A percentile compares a stretch with the other conserved stretches of the same genome.
phyloP scores from a whole-genome alignment of 176 grass and related monocot species.

The Hyparrhenia diplandra region DNA sequence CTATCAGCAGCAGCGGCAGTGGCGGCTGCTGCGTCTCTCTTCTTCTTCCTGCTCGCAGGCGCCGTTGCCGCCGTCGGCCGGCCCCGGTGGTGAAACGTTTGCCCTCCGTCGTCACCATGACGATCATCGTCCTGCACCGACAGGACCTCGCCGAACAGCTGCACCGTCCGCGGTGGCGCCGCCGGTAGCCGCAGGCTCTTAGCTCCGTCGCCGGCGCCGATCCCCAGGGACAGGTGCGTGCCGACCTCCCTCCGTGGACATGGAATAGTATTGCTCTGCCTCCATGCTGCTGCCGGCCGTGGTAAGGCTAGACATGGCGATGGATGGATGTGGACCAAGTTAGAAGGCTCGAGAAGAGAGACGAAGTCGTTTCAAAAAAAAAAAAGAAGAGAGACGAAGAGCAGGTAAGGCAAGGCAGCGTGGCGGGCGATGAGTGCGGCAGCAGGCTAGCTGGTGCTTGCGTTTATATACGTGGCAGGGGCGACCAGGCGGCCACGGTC shows the following conservation, averaged over 20 bases:
- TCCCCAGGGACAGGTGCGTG: slow-evolving; percentile 25
- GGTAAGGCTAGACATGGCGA: slow-evolving; percentile 38
- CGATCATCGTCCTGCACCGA: background rate
- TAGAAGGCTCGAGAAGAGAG: no score
- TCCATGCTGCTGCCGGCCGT: slow-evolving; percentile 12
- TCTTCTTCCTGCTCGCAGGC: background rate
- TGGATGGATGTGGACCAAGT: no score
- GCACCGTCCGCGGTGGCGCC: background rate
- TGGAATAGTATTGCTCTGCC: background rate
- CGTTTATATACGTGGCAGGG: no score
- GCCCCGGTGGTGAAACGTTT: background rate
- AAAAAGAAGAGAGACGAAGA: no score
- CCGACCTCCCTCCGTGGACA: slow-evolving; percentile 3
- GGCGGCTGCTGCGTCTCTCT: background rate
- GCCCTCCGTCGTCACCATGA: no score
- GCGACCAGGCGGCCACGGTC: no score
- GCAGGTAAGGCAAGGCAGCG: no score
- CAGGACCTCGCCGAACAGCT: slow-evolving; percentile 22
- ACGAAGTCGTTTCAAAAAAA: no score
- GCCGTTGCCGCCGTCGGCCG: background rate
- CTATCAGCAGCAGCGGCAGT: no score
- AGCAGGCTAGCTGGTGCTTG: no score
- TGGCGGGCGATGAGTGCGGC: no score
- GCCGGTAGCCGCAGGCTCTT: background rate
- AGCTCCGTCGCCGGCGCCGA: background rate